Percentiles rank a stretch among this genome's conserved stretches.
phyloP scores from a whole-genome alignment of 495 filamentous ascomycete genomes.

The Clavariopsis aquatica region DNA sequence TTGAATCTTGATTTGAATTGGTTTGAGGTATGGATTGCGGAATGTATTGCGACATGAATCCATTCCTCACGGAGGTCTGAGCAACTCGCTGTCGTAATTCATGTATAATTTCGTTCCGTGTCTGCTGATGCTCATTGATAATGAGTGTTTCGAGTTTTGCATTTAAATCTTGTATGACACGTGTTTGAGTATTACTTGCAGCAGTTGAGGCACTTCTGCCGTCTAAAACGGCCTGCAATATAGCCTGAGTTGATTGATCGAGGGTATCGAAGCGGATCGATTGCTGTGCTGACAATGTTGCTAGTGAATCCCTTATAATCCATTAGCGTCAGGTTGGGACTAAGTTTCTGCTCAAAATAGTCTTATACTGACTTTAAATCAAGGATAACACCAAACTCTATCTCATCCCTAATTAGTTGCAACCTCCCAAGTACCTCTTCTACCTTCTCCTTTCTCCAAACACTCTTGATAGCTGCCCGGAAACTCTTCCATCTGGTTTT shows the following conservation, averaged over 20 bases:
- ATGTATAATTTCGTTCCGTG: background rate
- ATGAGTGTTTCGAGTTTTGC: background rate
- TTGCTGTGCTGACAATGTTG: slow-evolving; percentile 2
- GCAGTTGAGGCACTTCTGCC: slow-evolving; percentile 10
- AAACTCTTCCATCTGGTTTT: slow-evolving; percentile 18
- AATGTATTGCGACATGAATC: background rate
- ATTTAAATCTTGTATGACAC: slow-evolving; percentile 1
- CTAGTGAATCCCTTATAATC: background rate
- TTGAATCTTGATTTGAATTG: background rate
- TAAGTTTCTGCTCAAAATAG: background rate
- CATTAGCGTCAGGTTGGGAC: background rate
- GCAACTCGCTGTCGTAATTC: slow-evolving; percentile 5
- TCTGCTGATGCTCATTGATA: slow-evolving; percentile 13
- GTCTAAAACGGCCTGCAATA: slow-evolving; percentile 1
- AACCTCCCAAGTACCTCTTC: slow-evolving; percentile 2
- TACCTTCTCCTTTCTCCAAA: slow-evolving; percentile 14
- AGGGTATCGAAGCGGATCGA: background rate
- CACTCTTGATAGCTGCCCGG: slow-evolving; percentile 10
- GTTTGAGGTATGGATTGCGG: background rate
- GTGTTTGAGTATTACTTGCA: slow-evolving; percentile 7
- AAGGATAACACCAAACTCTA: slow-evolving; percentile 14
- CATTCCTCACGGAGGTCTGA: background rate
- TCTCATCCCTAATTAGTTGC: slow-evolving; percentile 5
- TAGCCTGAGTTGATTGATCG: slow-evolving; percentile 5
- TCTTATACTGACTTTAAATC: background rate